phyloP scores from a whole-genome alignment of 169 alveolate genomes.

The Plasmodium coatneyi region DNA sequence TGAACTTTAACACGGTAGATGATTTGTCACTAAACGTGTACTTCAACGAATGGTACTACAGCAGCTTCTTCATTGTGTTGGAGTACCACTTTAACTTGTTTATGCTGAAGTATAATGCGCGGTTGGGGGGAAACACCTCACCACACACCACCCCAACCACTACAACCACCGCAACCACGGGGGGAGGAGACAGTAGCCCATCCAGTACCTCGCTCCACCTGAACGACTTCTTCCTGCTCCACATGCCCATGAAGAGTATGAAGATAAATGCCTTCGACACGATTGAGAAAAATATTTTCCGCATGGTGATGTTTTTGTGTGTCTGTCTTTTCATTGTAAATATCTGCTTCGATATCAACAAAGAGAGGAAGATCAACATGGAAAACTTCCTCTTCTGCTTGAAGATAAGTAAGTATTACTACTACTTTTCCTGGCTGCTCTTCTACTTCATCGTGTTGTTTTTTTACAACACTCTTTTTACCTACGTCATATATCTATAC shows the following conservation, averaged over 20 bases:
- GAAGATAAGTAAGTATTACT: slow-evolving; percentile 64
- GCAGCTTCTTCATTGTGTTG: slow-evolving; percentile 52
- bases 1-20: slow-evolving; percentile 48
- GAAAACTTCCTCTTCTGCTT: slow-evolving; percentile 49
- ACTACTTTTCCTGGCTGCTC: slow-evolving; percentile 52
- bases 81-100: slow-evolving; percentile 62
- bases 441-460: slow-evolving; percentile 46
- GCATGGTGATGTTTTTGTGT: slow-evolving; percentile 46
- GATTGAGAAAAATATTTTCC: slow-evolving; percentile 53
- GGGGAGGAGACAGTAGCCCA: too few relatives aligned
- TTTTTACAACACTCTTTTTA: slow-evolving; percentile 40
- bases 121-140: neutral
- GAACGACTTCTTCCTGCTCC: slow-evolving; percentile 19
- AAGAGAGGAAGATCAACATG: slow-evolving; percentile 48
- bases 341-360: slow-evolving; percentile 61
- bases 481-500: slow-evolving; percentile 20
- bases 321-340: slow-evolving; percentile 37
- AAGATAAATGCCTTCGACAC: slow-evolving; percentile 69
- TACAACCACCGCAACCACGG: neutral
- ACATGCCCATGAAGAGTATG: slow-evolving; percentile 31
- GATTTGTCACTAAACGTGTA: slow-evolving; percentile 43
- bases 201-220: neutral
- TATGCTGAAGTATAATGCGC: slow-evolving; percentile 3
- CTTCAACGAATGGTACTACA: slow-evolving; percentile 72
- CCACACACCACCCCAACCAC: neutral